Evolutionary conservation across 2,329 filamentous ascomycete genomes (phyloP).

Genomic region (Pyricularia sp.): DNA sequence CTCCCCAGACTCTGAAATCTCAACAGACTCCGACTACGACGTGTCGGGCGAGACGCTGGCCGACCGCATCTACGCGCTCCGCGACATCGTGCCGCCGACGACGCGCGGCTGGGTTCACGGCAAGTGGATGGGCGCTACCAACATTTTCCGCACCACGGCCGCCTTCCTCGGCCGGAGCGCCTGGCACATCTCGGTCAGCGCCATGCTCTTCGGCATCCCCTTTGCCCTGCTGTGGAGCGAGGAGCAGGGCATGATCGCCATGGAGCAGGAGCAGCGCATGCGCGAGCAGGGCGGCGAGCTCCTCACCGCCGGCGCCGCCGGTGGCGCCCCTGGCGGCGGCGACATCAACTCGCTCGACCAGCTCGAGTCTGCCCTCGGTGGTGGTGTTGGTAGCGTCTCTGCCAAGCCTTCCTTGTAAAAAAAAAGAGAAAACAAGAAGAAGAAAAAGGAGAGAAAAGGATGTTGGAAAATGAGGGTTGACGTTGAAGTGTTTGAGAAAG

Average conservation of each 20-base stretch:
- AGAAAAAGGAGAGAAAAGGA: slow-evolving; percentile 2
- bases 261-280: slow-evolving; percentile 97
- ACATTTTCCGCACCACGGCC: slow-evolving; percentile 50
- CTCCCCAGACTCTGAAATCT: slow-evolving; percentile 67
- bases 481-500: background rate
- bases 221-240: slow-evolving; percentile 89
- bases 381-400: slow-evolving; percentile 30
- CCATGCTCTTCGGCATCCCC: slow-evolving; percentile 82
- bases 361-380: slow-evolving; percentile 37
- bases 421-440: slow-evolving; percentile 4
- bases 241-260: slow-evolving; percentile 93
- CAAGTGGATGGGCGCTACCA: slow-evolving; percentile 44
- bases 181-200: slow-evolving; percentile 86
- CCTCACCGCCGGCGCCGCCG: slow-evolving; percentile 41
- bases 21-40: slow-evolving; percentile 66
- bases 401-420: slow-evolving; percentile 38
- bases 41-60: slow-evolving; percentile 46
- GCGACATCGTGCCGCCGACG: slow-evolving; percentile 67
- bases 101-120: slow-evolving; percentile 59
- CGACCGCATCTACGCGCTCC: slow-evolving; percentile 63
- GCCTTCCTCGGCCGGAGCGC: slow-evolving; percentile 74
- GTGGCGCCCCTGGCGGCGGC: slow-evolving; percentile 23
- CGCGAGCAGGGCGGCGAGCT: slow-evolving; percentile 79
- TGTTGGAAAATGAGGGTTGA: background rate
- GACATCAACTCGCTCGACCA: slow-evolving; percentile 20